A percentile compares a stretch with the other conserved stretches of the same genome.
Evolutionary conservation across 768 basidiomycete species (phyloP).

Genomic region (Pleurotus giganteus): DNA sequence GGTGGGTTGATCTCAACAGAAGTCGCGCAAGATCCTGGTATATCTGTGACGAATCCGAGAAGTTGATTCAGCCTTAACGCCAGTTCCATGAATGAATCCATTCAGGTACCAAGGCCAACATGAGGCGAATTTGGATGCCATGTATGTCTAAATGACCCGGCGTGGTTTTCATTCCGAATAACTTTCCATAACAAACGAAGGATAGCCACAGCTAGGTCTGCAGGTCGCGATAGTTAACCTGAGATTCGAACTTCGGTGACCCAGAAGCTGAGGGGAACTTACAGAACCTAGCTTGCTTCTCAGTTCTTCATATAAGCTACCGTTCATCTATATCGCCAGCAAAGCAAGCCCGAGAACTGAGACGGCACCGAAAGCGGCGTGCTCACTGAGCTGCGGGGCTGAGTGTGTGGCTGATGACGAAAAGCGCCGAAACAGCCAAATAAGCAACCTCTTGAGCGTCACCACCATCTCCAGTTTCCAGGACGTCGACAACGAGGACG

Average conservation of each 20-base stretch:
- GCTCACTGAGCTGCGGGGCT: not conserved
- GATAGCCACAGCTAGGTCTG: not conserved
- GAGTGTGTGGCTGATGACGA: not conserved
- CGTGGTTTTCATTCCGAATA: not conserved
- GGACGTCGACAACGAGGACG: constrained; percentile 1
- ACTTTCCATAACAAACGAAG: not conserved
- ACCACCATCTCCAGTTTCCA: not conserved
- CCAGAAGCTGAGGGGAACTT: no score
- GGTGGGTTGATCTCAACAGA: no score
- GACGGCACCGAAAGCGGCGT: not conserved
- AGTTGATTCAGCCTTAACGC: no score
- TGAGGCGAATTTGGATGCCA: not conserved
- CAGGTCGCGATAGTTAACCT: no score
- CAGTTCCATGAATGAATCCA: no score
- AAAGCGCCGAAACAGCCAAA: constrained; percentile 2
- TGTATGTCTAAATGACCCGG: not conserved
- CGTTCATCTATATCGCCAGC: no score
- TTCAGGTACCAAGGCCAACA: no score
- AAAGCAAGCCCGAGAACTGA: not conserved
- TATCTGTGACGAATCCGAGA: no score
- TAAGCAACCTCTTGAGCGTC: not conserved
- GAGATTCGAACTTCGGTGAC: no score
- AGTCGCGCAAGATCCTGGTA: no score
- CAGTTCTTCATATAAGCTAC: no score
- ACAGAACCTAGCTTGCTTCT: no score